Evolutionary conservation across 148 eudicot species (phyloP).

Genomic region (Euryodendron excelsum): DNA sequence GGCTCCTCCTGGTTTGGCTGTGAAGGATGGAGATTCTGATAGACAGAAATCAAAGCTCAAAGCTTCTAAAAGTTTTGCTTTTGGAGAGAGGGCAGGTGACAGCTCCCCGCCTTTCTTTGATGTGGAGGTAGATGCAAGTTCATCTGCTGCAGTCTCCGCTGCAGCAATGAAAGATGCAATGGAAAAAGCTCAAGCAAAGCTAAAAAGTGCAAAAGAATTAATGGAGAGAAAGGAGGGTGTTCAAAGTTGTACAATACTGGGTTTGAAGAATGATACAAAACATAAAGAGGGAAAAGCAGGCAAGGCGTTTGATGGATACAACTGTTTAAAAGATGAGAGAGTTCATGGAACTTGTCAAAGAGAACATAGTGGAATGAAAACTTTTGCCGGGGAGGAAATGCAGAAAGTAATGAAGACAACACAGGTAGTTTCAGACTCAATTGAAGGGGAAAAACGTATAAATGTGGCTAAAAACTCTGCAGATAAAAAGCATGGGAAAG

Average conservation of each 20-base stretch:
- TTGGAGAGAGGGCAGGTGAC: slow-evolving; percentile 36
- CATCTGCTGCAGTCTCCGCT: slow-evolving; percentile 45
- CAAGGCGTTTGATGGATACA: slow-evolving; percentile 15
- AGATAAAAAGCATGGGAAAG: slow-evolving; percentile 25
- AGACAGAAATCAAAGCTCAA: slow-evolving; percentile 31
- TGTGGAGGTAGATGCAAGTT: slow-evolving; percentile 61
- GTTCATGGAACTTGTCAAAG: slow-evolving; percentile 26
- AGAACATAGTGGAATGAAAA: slow-evolving; percentile 25
- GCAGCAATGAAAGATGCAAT: slow-evolving; percentile 69
- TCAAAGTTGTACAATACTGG: slow-evolving; percentile 25
- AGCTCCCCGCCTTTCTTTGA: slow-evolving; percentile 59
- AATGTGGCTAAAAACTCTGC: slow-evolving; percentile 24
- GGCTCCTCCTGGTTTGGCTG: slow-evolving; percentile 49
- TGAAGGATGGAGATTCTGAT: slow-evolving; percentile 27
- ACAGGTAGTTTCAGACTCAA: slow-evolving; percentile 25
- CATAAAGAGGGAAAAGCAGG: slow-evolving; percentile 22
- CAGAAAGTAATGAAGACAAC: slow-evolving; percentile 21
- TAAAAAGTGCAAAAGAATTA: slow-evolving; percentile 53
- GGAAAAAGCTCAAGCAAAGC: slow-evolving; percentile 63
- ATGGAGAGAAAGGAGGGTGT: slow-evolving; percentile 51
- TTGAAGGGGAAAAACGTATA: slow-evolving; percentile 21
- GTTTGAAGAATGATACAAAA: slow-evolving; percentile 27
- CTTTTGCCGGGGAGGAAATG: slow-evolving; percentile 30
- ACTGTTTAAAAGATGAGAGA: slow-evolving; percentile 29
- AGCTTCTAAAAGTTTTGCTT: slow-evolving; percentile 45